Conservation (phyloP, 768 basidiomycete species). For the Sistotremastrum niveocremeum region DNA sequence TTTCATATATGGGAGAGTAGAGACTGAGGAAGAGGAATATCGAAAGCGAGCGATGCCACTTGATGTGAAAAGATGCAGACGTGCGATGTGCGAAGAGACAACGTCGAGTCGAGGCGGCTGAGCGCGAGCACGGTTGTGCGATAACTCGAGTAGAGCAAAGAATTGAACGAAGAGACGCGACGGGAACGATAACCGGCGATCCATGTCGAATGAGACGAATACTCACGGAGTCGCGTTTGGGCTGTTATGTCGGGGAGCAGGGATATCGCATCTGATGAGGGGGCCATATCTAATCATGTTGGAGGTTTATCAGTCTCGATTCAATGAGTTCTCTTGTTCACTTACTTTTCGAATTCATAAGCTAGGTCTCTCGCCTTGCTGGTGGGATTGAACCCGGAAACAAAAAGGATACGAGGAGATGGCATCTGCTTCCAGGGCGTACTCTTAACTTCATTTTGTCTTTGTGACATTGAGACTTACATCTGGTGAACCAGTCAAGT, state of each 20-base stretch:
- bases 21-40: constrained; percentile 20
- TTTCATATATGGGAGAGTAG: constrained; percentile 21
- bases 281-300: constrained; percentile 49
- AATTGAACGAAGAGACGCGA: constrained; percentile 8
- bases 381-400: constrained; percentile 73
- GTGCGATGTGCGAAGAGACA: constrained; percentile 3
- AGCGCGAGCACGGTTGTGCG: constrained; percentile 4
- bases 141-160: constrained; percentile 23
- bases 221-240: constrained; percentile 77
- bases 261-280: constrained; percentile 80
- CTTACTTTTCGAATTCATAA: constrained; percentile 75
- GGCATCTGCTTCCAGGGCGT: not conserved
- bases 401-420: constrained; percentile 66
- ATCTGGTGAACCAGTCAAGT: too few relatives aligned
- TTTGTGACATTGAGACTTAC: too few relatives aligned
- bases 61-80: not conserved
- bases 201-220: constrained; percentile 6
- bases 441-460: not conserved
- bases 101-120: constrained; percentile 14
- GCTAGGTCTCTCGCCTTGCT: constrained; percentile 77
- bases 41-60: constrained; percentile 10
- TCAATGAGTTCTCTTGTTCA: not conserved
- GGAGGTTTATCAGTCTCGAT: not conserved
- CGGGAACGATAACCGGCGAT: constrained; percentile 4
- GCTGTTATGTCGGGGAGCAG: constrained; percentile 69